phyloP scores from a whole-genome alignment of 2,329 filamentous ascomycete genomes.

The Pseudogymnoascus sp. region DNA sequence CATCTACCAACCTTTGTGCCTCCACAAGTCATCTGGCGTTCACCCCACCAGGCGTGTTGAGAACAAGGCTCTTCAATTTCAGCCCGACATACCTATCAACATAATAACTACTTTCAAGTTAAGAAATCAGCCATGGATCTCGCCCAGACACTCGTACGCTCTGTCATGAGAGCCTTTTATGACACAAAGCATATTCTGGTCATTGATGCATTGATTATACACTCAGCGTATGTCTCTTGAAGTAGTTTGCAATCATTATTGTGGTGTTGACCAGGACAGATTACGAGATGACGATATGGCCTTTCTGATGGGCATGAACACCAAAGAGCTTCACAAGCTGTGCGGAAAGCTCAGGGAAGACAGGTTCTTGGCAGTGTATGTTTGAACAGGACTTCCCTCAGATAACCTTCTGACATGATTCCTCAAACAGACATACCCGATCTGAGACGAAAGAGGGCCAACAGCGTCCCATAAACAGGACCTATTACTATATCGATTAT shows the following conservation, averaged over 20 bases:
- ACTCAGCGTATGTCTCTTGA: slow-evolving; percentile 51
- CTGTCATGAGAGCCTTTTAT: slow-evolving; percentile 79
- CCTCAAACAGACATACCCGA: slow-evolving; percentile 52
- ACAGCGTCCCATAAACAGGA: slow-evolving; percentile 72
- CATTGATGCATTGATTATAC: slow-evolving; percentile 69
- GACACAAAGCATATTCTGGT: slow-evolving; percentile 75
- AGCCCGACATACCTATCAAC: not conserved
- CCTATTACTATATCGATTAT: slow-evolving; percentile 97
- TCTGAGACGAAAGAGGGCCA: slow-evolving; percentile 74
- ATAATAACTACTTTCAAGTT: not conserved
- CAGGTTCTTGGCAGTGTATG: slow-evolving; percentile 73
- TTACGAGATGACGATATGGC: slow-evolving; percentile 83
- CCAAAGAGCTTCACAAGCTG: slow-evolving; percentile 84
- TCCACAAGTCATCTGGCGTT: not conserved
- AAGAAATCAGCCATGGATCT: slow-evolving; percentile 46
- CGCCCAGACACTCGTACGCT: slow-evolving; percentile 74
- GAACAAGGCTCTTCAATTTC: not conserved
- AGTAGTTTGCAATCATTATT: slow-evolving; percentile 11
- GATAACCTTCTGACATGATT: slow-evolving; percentile 8
- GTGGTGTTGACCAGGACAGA: slow-evolving; percentile 33
- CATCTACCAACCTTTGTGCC: not conserved
- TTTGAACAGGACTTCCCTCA: not conserved
- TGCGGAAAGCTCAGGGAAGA: slow-evolving; percentile 80
- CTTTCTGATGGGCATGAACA: slow-evolving; percentile 79
- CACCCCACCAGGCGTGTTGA: not conserved